Percentiles rank a stretch among this genome's conserved stretches.
phyloP scores from a whole-genome alignment of 208 protist species.

The Plasmodiophora brassicae region DNA sequence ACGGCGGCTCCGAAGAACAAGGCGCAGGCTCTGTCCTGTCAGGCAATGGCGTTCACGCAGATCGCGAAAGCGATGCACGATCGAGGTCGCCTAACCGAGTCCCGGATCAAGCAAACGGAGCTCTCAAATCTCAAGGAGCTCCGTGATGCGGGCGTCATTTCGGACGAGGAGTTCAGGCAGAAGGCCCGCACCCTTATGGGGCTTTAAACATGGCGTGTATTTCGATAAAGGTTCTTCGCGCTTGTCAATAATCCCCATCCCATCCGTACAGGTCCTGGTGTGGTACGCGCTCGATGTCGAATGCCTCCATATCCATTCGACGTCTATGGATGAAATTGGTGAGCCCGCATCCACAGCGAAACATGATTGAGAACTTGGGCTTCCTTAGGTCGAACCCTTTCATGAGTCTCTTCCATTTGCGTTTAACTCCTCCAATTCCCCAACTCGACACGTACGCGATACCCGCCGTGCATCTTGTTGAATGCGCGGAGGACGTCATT shows the following conservation, averaged over 20 bases:
- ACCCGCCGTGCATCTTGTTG: background rate
- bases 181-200: too few species aligned
- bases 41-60: background rate
- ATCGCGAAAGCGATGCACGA: background rate
- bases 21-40: background rate
- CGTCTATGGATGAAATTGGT: slow-evolving; percentile 24
- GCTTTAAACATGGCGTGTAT: background rate
- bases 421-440: slow-evolving; percentile 1
- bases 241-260: background rate
- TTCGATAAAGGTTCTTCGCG: background rate
- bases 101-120: background rate
- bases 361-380: background rate
- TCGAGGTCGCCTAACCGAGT: background rate
- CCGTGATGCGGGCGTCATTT: background rate
- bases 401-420: background rate
- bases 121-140: background rate
- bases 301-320: slow-evolving; percentile 1
- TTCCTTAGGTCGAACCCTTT: background rate
- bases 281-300: background rate
- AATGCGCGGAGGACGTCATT: background rate
- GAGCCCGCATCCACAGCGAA: background rate
- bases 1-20: background rate
- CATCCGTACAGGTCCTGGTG: background rate
- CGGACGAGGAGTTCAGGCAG: background rate
- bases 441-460: background rate